These are phyloP conservation scores for Xylaria sp. DNA, from an alignment of 2,329 filamentous ascomycete genomes.

Conservation along the genomic window DNA sequence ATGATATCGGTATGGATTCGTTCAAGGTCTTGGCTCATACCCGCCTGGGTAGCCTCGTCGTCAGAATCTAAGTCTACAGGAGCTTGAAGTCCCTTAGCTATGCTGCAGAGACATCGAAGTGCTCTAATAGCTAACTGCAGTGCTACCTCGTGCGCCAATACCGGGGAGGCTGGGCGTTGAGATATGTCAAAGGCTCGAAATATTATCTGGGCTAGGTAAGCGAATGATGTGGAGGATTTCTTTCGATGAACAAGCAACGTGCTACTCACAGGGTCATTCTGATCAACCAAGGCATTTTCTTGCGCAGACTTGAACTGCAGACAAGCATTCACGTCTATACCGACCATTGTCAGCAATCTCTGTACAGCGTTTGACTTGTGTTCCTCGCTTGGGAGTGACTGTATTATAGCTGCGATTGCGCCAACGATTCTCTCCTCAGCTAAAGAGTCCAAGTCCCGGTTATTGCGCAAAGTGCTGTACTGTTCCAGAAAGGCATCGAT, in stretches of 20 bases:
- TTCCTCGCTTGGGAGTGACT: conserved; percentile 72
- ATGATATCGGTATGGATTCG: conserved; percentile 62
- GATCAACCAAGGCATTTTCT: conserved; percentile 40
- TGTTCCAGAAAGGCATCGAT: conserved; percentile 76
- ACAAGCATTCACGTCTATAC: conserved; percentile 66
- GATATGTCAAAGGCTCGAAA: conserved; percentile 46
- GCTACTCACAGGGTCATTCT: conserved; percentile 46
- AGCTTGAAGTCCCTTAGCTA: conserved; percentile 77
- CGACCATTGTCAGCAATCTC: conserved; percentile 70
- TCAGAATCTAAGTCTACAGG: conserved; percentile 74
- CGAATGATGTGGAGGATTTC: conserved; percentile 38
- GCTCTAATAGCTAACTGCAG: conserved; percentile 65
- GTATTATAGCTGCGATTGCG: conserved; percentile 79
- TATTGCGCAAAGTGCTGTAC: conserved; percentile 72
- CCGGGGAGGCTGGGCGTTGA: conserved; percentile 42
- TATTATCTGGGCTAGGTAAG: conserved; percentile 45
- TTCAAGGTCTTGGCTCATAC: conserved; percentile 38
- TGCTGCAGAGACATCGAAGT: conserved; percentile 74
- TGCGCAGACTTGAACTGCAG: conserved; percentile 52
- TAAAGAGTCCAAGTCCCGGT: conserved; percentile 71
- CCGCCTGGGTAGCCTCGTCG: conserved; percentile 31
- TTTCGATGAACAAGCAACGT: conserved; percentile 10
- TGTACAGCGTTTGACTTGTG: conserved; percentile 65
- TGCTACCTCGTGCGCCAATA: conserved; percentile 55
- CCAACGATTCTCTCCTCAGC: conserved; percentile 79